These are phyloP conservation scores for Claviceps sp. DNA, from an alignment of 2,329 filamentous ascomycete species.

Conservation along the genomic window DNA sequence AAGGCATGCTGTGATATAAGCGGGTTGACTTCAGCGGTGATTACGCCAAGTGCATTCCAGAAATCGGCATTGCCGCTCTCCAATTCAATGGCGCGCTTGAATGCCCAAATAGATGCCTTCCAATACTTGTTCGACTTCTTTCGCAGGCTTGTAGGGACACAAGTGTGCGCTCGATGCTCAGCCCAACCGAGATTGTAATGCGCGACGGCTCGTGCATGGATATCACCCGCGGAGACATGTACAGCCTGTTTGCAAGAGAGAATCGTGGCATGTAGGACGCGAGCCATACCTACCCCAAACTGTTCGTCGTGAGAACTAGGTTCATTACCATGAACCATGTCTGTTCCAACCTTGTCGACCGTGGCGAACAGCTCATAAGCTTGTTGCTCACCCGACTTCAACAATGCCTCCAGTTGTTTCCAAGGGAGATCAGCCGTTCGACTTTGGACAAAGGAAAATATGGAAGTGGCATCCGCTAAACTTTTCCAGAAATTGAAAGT, in stretches of 20 bases:
- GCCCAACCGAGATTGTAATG: conserved; percentile 97
- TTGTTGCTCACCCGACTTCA: conserved; percentile 38
- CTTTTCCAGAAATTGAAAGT: conserved; percentile 95
- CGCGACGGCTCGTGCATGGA: conserved; percentile 84
- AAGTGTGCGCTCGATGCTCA: conserved; percentile 68
- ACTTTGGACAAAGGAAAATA: conserved; percentile 69
- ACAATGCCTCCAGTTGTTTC: conserved; percentile 40
- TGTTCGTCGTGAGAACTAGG: conserved; percentile 33
- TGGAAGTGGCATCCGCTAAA: conserved; percentile 72
- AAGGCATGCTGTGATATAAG: conserved; percentile 88
- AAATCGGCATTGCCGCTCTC: conserved; percentile 92
- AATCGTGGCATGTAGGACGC: conserved; percentile 58
- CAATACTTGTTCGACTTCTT: conserved; percentile 56
- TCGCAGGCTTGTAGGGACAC: conserved; percentile 36
- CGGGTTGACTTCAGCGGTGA: conserved; percentile 73
- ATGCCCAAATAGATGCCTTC: conserved; percentile 72
- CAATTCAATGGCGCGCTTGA: conserved; percentile 90
- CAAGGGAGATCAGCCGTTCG: conserved; percentile 50
- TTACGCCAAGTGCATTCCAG: conserved; percentile 91
- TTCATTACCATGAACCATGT: conserved; percentile 30
- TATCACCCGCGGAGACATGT: conserved; percentile 54
- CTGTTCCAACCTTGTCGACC: conserved; percentile 48
- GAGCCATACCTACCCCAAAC: conserved; percentile 36
- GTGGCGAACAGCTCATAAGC: conserved; percentile 52
- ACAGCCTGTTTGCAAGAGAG: conserved; percentile 82